Conservation (phyloP, 805 yeast genomes). For the Wickerhamomyces bovis region DNA sequence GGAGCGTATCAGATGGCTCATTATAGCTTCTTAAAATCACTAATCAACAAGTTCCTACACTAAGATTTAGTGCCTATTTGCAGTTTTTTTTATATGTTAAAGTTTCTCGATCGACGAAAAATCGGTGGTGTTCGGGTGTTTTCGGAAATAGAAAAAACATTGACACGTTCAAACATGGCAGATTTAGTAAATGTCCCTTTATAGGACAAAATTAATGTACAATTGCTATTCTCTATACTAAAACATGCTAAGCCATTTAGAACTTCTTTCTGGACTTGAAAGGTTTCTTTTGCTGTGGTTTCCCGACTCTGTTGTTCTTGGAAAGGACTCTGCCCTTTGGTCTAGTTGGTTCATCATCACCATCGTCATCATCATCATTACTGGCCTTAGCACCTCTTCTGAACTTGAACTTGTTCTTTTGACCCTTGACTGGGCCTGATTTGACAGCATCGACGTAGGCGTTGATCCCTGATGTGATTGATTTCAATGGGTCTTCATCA, state of each 20-base stretch:
- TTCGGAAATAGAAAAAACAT: neutral
- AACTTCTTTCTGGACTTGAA: constrained; percentile 54
- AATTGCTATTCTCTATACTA: neutral
- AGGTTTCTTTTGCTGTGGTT: constrained; percentile 34
- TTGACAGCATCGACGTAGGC: constrained; percentile 93
- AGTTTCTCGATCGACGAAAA: neutral
- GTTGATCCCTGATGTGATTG: constrained; percentile 59
- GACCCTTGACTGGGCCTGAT: constrained; percentile 92
- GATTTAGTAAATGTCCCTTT: neutral
- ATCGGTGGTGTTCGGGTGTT: neutral
- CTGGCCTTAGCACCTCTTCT: constrained; percentile 54
- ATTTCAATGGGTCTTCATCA: constrained; percentile 41
- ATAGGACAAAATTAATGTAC: too few relatives aligned
- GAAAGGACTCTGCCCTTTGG: constrained; percentile 9
- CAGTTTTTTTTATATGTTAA: neutral
- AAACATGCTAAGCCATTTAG: neutral
- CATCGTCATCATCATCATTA: constrained; percentile 49
- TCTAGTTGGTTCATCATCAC: constrained; percentile 29
- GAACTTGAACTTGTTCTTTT: constrained; percentile 83
- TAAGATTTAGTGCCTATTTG: neutral
- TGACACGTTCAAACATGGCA: neutral
- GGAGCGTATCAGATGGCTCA: neutral
- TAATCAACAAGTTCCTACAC: too few relatives aligned
- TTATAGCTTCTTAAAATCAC: neutral
- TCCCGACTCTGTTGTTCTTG: constrained; percentile 18